Base-by-base conservation (phyloP, 1,284 basidiomycete species). In the Sanguinoderma infundibulare region DNA sequence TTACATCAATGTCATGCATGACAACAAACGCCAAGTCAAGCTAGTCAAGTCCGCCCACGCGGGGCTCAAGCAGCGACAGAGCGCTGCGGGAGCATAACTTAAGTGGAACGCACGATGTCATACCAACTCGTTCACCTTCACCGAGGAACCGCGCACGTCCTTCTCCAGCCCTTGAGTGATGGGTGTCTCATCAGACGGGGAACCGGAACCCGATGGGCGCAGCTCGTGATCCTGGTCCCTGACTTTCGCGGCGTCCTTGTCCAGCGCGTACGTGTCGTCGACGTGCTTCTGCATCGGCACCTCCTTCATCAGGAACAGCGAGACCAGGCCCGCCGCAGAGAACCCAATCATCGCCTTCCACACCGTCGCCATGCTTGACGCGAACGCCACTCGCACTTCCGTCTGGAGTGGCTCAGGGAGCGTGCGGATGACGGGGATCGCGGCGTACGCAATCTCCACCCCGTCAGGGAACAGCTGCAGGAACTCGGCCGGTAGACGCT, bases 401-500 rank as follows among this genome's bases (percentile, higher is more conserved):
- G 30, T 49, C 17, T 59, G 60, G 15, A 74, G 58, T 2, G 67
- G 65, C 51, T 66, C 56, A 2, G 57, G 46, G 17, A 74, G 66
- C 10, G 1, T 20, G 1, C 40, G 30, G 39, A 81, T 76, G n/a
- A 61, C 34, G 0, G 79, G 77, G 51, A 81, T 78, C 2, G 71
- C 71, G 3, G 74, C 70, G 64, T 76, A 79, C 2, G 77, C 74
- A 30, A 80, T 71, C 49, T 76, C 70, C 12, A 70, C 66, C 17
- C 75, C 75, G 5, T 58, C 44, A 0, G 75, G 75, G 57, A 81
- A 73, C 36, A 62, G 63, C 1, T 64, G 38, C 12, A 74, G 42
- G 59, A 81, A 79, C 1, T 59, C 69, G 1, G 62, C 26, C 0
- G 79, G 79, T 0, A 82, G 74, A 0, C 67, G 67, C 5, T 61